Evolutionary conservation across 371 early-diverging fungal genomes (phyloP).

Genomic region (Thermomucor indicae-seudaticae): DNA sequence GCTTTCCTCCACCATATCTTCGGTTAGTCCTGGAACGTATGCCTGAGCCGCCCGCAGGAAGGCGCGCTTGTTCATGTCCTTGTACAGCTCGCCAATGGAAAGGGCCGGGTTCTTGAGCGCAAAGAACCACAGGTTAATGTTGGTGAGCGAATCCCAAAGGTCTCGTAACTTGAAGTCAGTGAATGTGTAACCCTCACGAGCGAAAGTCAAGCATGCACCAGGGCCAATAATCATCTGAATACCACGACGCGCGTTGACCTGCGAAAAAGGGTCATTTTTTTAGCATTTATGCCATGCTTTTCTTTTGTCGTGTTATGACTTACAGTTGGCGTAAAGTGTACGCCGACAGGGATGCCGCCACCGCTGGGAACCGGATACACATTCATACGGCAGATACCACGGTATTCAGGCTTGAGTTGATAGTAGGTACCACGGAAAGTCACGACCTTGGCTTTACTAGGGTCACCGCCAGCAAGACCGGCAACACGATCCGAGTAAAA

Average conservation of each 20-base stretch:
- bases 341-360: constrained; percentile 49
- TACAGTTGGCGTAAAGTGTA: constrained; percentile 45
- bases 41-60: constrained; percentile 45
- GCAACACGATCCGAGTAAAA: constrained; percentile 49
- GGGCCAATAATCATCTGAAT: constrained; percentile 49
- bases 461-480: constrained; percentile 43
- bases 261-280: too few species aligned
- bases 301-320: background rate
- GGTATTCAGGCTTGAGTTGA: constrained; percentile 45
- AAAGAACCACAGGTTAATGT: constrained; percentile 38
- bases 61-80: constrained; percentile 44
- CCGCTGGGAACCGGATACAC: constrained; percentile 50
- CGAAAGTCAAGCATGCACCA: constrained; percentile 46
- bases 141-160: constrained; percentile 33
- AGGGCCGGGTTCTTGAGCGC: constrained; percentile 42
- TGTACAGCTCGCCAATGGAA: constrained; percentile 44
- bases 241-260: constrained; percentile 40
- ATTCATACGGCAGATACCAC: constrained; percentile 47
- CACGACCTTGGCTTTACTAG: constrained; percentile 33
- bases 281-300: background rate
- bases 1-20: constrained; percentile 49
- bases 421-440: constrained; percentile 50
- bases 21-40: constrained; percentile 42
- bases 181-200: constrained; percentile 34
- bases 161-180: constrained; percentile 30